Conservation (phyloP, 2,329 filamentous ascomycete species). For the Alternaria ventricosa region DNA sequence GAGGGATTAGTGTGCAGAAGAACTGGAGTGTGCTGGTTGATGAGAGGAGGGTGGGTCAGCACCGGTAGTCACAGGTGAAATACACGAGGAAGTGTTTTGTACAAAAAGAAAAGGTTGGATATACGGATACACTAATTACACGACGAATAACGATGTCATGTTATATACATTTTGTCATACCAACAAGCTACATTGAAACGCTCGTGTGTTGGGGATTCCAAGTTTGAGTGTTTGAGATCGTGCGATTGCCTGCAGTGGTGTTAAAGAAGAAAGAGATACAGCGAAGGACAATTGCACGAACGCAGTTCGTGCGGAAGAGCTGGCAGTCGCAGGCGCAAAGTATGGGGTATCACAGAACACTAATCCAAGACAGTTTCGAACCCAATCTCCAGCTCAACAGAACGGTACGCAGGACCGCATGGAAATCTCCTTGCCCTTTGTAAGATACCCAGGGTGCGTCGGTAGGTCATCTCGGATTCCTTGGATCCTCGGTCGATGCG, state of each 20-base stretch:
- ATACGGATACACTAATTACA: not conserved
- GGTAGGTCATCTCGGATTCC: constrained; percentile 3
- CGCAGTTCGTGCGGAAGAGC: not conserved
- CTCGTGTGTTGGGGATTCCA: not conserved
- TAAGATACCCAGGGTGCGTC: constrained; percentile 9
- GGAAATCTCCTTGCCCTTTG: constrained; percentile 10
- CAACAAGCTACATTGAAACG: not conserved
- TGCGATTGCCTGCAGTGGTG: not conserved
- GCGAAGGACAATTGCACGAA: not conserved
- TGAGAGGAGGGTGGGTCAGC: constrained; percentile 1
- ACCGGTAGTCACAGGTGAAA: not conserved
- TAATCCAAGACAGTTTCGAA: not conserved
- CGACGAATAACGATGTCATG: not conserved
- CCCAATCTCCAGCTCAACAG: constrained; percentile 15
- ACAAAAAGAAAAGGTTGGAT: not conserved
- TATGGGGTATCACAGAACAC: not conserved
- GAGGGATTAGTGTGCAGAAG: constrained; percentile 11
- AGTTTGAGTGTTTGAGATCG: not conserved
- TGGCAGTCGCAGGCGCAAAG: not conserved
- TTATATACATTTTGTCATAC: not conserved
- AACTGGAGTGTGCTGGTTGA: constrained; percentile 15
- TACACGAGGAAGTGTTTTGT: not conserved
- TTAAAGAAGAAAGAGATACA: not conserved
- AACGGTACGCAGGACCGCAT: constrained; percentile 8
- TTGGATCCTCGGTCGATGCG: constrained; percentile 9